Percentiles rank a stretch among this genome's conserved stretches.
phyloP scores from a whole-genome alignment of 2,329 filamentous ascomycete species.

The Botrytis pseudocinerea region DNA sequence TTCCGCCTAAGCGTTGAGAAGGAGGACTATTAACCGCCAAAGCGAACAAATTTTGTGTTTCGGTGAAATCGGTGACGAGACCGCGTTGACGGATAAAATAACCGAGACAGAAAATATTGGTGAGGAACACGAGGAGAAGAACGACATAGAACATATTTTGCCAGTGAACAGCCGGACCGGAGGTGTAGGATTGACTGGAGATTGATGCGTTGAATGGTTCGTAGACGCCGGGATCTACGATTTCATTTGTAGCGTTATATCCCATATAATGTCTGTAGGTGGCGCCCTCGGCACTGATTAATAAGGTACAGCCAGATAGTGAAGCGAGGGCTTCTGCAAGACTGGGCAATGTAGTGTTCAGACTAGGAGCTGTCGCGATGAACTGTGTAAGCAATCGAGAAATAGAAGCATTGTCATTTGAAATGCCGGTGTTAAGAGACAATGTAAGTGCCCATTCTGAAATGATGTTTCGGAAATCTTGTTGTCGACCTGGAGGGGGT shows the following conservation, averaged over 20 bases:
- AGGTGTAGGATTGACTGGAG: constrained; percentile 68
- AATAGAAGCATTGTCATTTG: constrained; percentile 58
- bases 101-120: constrained; percentile 64
- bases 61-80: constrained; percentile 75
- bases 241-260: constrained; percentile 40
- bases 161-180: constrained; percentile 60
- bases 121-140: constrained; percentile 63
- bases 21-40: constrained; percentile 67
- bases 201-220: constrained; percentile 66
- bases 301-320: constrained; percentile 64
- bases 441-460: constrained; percentile 56
- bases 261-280: constrained; percentile 62
- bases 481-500: constrained; percentile 40
- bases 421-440: constrained; percentile 56
- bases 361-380: constrained; percentile 43
- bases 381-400: constrained; percentile 59
- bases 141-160: constrained; percentile 68
- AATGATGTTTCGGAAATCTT: constrained; percentile 58
- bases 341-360: constrained; percentile 54
- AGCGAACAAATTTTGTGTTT: constrained; percentile 73
- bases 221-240: constrained; percentile 49
- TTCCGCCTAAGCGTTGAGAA: constrained; percentile 52
- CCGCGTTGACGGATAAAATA: constrained; percentile 59
- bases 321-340: constrained; percentile 75
- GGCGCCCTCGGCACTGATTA: constrained; percentile 58